Conservation (phyloP, 2,329 filamentous ascomycete genomes). For the Aspergillus chevalieri region DNA sequence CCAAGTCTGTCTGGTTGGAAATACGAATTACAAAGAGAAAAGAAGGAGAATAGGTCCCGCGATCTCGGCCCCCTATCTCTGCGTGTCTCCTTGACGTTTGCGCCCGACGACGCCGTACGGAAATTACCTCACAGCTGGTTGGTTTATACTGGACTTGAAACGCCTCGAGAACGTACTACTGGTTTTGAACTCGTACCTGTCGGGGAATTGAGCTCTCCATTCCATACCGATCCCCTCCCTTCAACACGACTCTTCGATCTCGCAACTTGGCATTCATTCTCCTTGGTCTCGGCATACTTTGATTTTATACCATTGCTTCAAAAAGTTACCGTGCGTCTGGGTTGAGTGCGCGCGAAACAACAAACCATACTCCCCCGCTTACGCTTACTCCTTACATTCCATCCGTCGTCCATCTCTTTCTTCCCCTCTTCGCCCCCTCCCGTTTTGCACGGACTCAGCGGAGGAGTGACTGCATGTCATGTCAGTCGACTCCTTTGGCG, state of each 20-base stretch:
- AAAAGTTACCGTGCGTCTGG: background rate
- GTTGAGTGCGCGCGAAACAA: background rate
- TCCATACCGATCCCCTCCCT: background rate
- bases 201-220: conserved; percentile 9
- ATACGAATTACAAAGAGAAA: background rate
- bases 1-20: background rate
- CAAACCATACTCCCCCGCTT: background rate
- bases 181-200: background rate
- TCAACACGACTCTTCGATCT: background rate
- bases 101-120: conserved; percentile 13
- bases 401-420: conserved; percentile 5
- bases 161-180: background rate
- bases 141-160: conserved; percentile 2
- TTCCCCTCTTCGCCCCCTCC: conserved; percentile 6
- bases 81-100: conserved; percentile 8
- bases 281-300: background rate
- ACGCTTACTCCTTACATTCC: background rate
- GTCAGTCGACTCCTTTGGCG: conserved; percentile 33
- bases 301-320: background rate
- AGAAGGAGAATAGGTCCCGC: background rate
- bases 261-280: background rate
- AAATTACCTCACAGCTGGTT: background rate
- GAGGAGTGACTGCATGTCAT: conserved; percentile 31
- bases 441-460: conserved; percentile 28
- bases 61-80: background rate